A percentile compares a stretch with the other conserved stretches of the same genome.
Conservation (phyloP, 257 asterid species). For the Scutellaria galericulata region DNA sequence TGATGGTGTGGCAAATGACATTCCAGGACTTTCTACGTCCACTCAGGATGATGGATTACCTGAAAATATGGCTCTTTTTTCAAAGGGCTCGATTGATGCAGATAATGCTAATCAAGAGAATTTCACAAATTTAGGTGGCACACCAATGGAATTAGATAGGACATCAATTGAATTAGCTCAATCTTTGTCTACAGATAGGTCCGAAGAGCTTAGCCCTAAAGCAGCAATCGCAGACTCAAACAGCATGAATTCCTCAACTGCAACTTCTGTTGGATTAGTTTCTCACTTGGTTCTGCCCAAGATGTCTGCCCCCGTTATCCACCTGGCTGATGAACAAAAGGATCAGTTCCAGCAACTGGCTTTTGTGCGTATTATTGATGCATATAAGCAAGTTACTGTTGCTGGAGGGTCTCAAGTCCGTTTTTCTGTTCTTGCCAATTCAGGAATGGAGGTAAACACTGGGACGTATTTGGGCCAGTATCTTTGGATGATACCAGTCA, state of each 20-base stretch:
- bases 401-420: slow-evolving; percentile 90
- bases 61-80: slow-evolving; percentile 42
- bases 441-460: slow-evolving; percentile 78
- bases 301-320: slow-evolving; percentile 82
- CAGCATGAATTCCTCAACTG: slow-evolving; percentile 62
- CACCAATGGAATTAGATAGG: slow-evolving; percentile 55
- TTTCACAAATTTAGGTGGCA: slow-evolving; percentile 46
- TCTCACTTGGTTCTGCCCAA: slow-evolving; percentile 80
- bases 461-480: slow-evolving; percentile 33
- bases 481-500: slow-evolving; percentile 30
- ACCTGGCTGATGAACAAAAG: slow-evolving; percentile 74
- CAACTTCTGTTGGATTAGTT: slow-evolving; percentile 58
- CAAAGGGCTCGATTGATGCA: slow-evolving; percentile 55
- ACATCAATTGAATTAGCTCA: slow-evolving; percentile 59
- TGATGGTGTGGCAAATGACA: slow-evolving; percentile 56
- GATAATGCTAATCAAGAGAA: slow-evolving; percentile 63
- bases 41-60: slow-evolving; percentile 48
- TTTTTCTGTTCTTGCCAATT: slow-evolving; percentile 80
- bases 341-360: slow-evolving; percentile 78
- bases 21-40: slow-evolving; percentile 80
- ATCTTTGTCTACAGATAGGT: slow-evolving; percentile 69
- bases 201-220: slow-evolving; percentile 97
- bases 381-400: slow-evolving; percentile 77
- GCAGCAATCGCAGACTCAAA: slow-evolving; percentile 60
- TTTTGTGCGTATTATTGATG: slow-evolving; percentile 80